Evolutionary conservation across 1,284 basidiomycete species (phyloP).

Genomic region (Trametes hirsuta): DNA sequence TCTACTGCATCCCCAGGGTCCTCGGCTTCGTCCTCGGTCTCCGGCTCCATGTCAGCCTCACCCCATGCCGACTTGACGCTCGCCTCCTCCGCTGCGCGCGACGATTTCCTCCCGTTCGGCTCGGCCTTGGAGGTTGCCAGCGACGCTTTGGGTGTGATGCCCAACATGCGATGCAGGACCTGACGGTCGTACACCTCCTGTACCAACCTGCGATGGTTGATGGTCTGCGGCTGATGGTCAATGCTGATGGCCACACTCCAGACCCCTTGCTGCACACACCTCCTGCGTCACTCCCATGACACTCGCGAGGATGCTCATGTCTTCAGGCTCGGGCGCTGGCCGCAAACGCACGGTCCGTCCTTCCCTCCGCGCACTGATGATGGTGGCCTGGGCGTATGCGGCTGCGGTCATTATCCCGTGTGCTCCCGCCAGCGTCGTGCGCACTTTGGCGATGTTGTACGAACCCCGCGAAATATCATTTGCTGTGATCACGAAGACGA

Average conservation of each 20-base stretch:
- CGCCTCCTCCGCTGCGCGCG: slow-evolving; percentile 26
- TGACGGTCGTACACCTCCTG: slow-evolving; percentile 71
- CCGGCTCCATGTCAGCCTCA: slow-evolving; percentile 45
- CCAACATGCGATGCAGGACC: slow-evolving; percentile 64
- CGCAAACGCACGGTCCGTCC: slow-evolving; percentile 52
- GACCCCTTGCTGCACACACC: slow-evolving; percentile 45
- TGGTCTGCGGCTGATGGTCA: slow-evolving; percentile 49
- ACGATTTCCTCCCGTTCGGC: slow-evolving; percentile 8
- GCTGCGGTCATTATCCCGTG: slow-evolving; percentile 80
- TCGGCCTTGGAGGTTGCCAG: slow-evolving; percentile 19
- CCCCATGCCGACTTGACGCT: slow-evolving; percentile 43
- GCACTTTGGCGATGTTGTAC: slow-evolving; percentile 83
- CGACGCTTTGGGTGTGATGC: slow-evolving; percentile 42
- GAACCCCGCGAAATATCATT: slow-evolving; percentile 95
- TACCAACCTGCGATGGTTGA: slow-evolving; percentile 71
- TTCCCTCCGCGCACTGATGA: slow-evolving; percentile 56
- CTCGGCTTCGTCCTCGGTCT: slow-evolving; percentile 29
- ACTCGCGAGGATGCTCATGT: slow-evolving; percentile 79
- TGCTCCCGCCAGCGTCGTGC: slow-evolving; percentile 85
- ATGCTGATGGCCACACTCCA: slow-evolving; percentile 10
- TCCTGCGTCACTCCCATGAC: slow-evolving; percentile 86
- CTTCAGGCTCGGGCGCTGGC: slow-evolving; percentile 53
- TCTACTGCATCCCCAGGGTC: slow-evolving; percentile 44
- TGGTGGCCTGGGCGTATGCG: slow-evolving; percentile 60
- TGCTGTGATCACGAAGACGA: slow-evolving; percentile 45